These are phyloP conservation scores for Piper longum DNA, from an alignment of 164 flowering plant species.

Conservation along the genomic window DNA sequence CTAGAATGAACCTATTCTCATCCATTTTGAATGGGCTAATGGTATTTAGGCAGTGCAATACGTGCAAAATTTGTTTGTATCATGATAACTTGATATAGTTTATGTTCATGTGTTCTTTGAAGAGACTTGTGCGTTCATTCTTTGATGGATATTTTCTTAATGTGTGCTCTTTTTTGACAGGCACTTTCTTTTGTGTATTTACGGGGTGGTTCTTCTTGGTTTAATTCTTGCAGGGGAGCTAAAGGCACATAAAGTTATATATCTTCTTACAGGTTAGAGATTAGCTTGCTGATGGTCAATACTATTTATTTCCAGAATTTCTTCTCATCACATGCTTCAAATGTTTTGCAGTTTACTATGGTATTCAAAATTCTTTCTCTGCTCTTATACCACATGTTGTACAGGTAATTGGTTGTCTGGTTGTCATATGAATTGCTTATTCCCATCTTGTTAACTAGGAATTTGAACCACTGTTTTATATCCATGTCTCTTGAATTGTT, in stretches of 20 bases:
- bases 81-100: no score
- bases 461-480: background rate
- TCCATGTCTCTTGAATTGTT: background rate
- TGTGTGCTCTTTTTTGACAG: conserved; percentile 21
- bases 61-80: no score
- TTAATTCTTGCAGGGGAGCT: conserved; percentile 70
- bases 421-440: background rate
- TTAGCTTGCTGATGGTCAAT: background rate
- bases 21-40: no score
- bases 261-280: conserved; percentile 60
- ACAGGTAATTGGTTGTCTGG: conserved; percentile 36
- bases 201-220: conserved; percentile 59
- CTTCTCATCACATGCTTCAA: background rate
- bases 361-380: conserved; percentile 59
- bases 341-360: conserved; percentile 67
- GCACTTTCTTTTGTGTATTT: conserved; percentile 84
- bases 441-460: background rate
- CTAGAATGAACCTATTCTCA: no score
- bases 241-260: conserved; percentile 47
- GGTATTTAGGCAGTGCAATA: no score
- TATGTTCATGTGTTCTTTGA: no score
- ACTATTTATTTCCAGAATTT: background rate
- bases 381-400: conserved; percentile 74
- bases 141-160: background rate
- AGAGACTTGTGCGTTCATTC: background rate